A percentile compares a stretch with the other conserved stretches of the same genome.
These are phyloP conservation scores for Ogataea hybrid DNA, from an alignment of 1,139 yeast species.

Conservation along the genomic window DNA sequence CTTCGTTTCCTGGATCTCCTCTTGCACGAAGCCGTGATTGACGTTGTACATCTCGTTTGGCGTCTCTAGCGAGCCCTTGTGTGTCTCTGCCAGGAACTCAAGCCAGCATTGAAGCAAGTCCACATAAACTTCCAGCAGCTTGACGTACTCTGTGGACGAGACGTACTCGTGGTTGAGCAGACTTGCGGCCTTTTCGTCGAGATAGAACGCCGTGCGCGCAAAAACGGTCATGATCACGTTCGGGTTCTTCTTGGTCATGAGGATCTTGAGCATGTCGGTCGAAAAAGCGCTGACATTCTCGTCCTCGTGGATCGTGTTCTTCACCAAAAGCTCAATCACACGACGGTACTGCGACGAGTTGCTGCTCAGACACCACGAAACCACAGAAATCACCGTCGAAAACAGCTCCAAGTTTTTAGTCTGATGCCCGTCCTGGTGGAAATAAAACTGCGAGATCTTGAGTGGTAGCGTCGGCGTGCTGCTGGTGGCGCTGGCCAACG, in stretches of 20 bases:
- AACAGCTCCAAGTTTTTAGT: no score
- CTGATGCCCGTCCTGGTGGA: no score
- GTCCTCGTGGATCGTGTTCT: slow-evolving; percentile 73
- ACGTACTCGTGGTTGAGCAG: slow-evolving; percentile 45
- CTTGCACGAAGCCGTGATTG: slow-evolving; percentile 31
- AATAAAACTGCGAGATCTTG: no score
- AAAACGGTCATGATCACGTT: slow-evolving; percentile 67
- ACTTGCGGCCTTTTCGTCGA: slow-evolving; percentile 67
- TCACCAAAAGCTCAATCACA: slow-evolving; percentile 68
- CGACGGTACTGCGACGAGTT: slow-evolving; percentile 45
- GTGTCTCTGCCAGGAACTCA: slow-evolving; percentile 46
- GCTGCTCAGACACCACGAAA: no score
- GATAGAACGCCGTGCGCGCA: slow-evolving; percentile 77
- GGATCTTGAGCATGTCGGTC: slow-evolving; percentile 55
- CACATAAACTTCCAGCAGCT: slow-evolving; percentile 66
- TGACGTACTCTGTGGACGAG: slow-evolving; percentile 54
- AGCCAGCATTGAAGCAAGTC: slow-evolving; percentile 83
- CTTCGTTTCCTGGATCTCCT: slow-evolving; percentile 31
- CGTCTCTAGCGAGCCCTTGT: slow-evolving; percentile 26
- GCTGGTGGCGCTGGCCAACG: no score
- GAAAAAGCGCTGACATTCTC: slow-evolving; percentile 61
- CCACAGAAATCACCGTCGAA: no score
- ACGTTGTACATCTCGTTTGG: slow-evolving; percentile 32
- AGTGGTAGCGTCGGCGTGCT: no score
- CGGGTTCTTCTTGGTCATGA: slow-evolving; percentile 72